A percentile compares a stretch with the other conserved stretches of the same genome.
These are phyloP conservation scores for Podospora anserina DNA, from an alignment of 495 filamentous ascomycete genomes.

Conservation along the genomic window DNA sequence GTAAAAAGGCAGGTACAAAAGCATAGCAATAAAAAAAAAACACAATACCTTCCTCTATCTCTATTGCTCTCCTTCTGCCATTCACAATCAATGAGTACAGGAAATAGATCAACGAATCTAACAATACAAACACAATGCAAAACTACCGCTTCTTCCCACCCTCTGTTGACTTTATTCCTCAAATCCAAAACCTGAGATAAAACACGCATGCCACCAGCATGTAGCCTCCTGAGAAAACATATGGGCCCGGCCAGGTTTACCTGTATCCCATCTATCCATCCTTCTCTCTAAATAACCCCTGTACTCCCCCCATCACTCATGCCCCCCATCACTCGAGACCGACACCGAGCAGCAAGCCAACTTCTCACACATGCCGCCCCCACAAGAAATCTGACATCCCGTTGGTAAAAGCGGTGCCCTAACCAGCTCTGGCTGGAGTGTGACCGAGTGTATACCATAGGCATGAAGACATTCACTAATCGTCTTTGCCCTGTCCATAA, in stretches of 20 bases:
- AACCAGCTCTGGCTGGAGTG: conserved; percentile 76
- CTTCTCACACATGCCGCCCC: conserved; percentile 26
- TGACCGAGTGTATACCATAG: conserved; percentile 88
- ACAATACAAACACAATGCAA: too few species aligned
- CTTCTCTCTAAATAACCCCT: background rate
- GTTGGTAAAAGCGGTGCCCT: background rate
- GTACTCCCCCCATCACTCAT: background rate
- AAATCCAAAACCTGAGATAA: too few species aligned
- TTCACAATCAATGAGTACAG: too few species aligned
- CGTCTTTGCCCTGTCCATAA: conserved; percentile 74
- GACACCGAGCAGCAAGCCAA: conserved; percentile 26
- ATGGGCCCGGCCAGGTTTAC: background rate
- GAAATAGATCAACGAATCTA: too few species aligned
- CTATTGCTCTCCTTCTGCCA: too few species aligned
- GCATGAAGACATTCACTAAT: conserved; percentile 82
- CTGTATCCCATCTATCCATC: background rate
- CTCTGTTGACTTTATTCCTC: too few species aligned
- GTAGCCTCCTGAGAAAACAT: too few species aligned
- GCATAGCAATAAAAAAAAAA: too few species aligned
- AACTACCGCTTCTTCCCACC: too few species aligned
- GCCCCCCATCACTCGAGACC: background rate
- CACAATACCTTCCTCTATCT: too few species aligned
- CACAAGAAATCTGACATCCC: conserved; percentile 30
- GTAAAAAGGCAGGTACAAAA: too few species aligned
- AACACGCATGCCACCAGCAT: too few species aligned